Base-by-base conservation (phyloP, 2,329 filamentous ascomycete genomes). In the Zalaria sp. region DNA sequence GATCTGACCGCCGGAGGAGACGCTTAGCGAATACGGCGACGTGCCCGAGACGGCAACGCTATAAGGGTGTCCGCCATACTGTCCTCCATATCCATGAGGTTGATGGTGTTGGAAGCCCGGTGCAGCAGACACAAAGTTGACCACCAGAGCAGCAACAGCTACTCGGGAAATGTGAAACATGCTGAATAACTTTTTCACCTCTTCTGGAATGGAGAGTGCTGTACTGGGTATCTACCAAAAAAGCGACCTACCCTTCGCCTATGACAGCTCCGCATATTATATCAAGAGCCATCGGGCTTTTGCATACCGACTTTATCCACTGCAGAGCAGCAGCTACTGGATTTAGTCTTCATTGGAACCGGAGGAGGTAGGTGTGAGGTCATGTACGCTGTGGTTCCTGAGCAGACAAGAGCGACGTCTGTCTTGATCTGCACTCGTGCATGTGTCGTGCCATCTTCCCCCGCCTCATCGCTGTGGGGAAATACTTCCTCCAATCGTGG, bases 1-100 rank as follows among this genome's bases (percentile, higher is more conserved):
- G 1, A 43, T 49, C 26, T 37, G 35, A 27, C 53, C 48, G 37
- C 48, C 51, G 32, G 45, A 39, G 9, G 41, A 43, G 25, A 56
- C 39, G 25, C 45, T 32, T 8, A 56, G 43, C 3, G 41, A 46
- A 27, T 45, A 49, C 4, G 47, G 46, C 27, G 27, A 11, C 26
- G 38, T 32, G 27, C 38, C 34, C 9, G 29, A 32, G 26, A 34
- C 38, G 27, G 38, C 7, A 32, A 32, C 29, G 29, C 29, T 32
- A 32, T 32, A 32, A n/a, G 7, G 29, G 29, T 7, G 29, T 7
- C n/a, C 7, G 29, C 18, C 18, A 18, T 18, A 18, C 18, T 18
- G 18, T 18, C 18, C 18, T 18, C 18, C 18, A 18, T 7, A 32
- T 7, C 29, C 29, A n/a, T 32, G n/a, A n/a, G 29, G 29, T 32